A percentile compares a stretch with the other conserved stretches of the same genome.
Evolutionary conservation across 2,329 filamentous ascomycete genomes (phyloP).

Genomic region (Microthyrium microscopicum): DNA sequence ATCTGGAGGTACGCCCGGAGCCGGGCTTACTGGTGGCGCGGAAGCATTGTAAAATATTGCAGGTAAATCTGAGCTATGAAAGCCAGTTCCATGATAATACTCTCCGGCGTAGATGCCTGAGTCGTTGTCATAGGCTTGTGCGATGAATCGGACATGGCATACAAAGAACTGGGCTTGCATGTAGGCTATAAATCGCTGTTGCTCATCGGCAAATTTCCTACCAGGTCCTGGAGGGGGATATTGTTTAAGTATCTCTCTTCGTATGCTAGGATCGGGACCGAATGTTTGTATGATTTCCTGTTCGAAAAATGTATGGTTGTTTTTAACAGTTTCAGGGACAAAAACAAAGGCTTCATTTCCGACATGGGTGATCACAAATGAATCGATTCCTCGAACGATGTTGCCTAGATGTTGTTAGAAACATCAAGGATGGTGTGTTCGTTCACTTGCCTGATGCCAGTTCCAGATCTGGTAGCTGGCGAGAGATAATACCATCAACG

Average conservation of each 20-base stretch:
- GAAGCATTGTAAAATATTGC: conserved; percentile 1
- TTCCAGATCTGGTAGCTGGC: neutral
- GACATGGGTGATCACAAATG: conserved; percentile 4
- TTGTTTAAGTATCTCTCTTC: neutral
- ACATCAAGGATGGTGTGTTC: no score
- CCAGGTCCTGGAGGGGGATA: conserved; percentile 1
- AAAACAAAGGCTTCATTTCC: neutral
- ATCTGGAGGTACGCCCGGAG: no score
- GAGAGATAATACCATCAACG: neutral
- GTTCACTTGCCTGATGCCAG: neutral
- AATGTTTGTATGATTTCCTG: neutral
- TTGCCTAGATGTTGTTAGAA: conserved; percentile 4
- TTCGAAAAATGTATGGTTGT: conserved; percentile 1
- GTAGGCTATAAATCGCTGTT: neutral
- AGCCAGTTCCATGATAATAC: conserved; percentile 1
- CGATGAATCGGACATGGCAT: conserved; percentile 4
- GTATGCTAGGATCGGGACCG: neutral
- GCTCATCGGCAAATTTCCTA: conserved; percentile 1
- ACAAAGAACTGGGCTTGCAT: conserved; percentile 1
- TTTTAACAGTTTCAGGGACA: conserved; percentile 1
- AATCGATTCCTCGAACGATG: conserved; percentile 4
- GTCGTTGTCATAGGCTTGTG: conserved; percentile 1
- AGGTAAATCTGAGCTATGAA: conserved; percentile 3
- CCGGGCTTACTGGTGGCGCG: neutral
- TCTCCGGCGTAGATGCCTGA: conserved; percentile 1